These are phyloP conservation scores for Groenewaldozyma sp. DNA, from an alignment of 1,139 yeast genomes.

Conservation along the genomic window DNA sequence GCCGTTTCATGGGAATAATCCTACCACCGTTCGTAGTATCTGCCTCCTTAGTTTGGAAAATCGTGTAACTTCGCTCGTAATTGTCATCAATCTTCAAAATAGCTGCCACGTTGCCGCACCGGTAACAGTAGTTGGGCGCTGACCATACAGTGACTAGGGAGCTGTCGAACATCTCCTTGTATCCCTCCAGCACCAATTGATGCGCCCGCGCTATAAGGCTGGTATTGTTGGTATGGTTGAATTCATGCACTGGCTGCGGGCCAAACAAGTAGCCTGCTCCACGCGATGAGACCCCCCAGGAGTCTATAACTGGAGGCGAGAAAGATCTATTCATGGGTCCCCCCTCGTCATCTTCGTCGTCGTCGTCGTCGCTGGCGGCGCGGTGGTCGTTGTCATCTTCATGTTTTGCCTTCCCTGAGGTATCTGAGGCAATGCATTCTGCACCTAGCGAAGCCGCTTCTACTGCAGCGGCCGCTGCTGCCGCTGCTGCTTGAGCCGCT, in stretches of 20 bases:
- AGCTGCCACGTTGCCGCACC: constrained; percentile 94
- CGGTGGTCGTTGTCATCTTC: too few relatives aligned
- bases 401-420: not conserved
- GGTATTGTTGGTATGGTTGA: constrained; percentile 67
- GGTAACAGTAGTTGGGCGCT: constrained; percentile 90
- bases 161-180: constrained; percentile 77
- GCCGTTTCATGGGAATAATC: constrained; percentile 61
- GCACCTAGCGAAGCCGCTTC: not conserved
- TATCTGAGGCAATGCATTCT: not conserved
- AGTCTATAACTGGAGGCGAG: constrained; percentile 3
- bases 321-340: not conserved
- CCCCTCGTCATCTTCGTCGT: not conserved
- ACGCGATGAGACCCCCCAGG: constrained; percentile 92
- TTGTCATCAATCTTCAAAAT: constrained; percentile 71
- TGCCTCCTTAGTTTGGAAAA: constrained; percentile 74
- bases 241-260: constrained; percentile 68
- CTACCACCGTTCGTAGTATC: constrained; percentile 42
- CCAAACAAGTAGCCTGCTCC: constrained; percentile 97
- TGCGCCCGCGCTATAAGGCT: constrained; percentile 93
- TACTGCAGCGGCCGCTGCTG: not conserved
- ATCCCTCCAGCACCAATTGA: constrained; percentile 96
- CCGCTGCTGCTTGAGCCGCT: not conserved
- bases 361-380: not conserved
- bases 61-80: constrained; percentile 62
- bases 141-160: constrained; percentile 88